Evolutionary conservation across 2,329 filamentous ascomycete species (phyloP), one percentile per base, ranked within the genome.

Genomic region (Trichoderma endophyticum): DNA sequence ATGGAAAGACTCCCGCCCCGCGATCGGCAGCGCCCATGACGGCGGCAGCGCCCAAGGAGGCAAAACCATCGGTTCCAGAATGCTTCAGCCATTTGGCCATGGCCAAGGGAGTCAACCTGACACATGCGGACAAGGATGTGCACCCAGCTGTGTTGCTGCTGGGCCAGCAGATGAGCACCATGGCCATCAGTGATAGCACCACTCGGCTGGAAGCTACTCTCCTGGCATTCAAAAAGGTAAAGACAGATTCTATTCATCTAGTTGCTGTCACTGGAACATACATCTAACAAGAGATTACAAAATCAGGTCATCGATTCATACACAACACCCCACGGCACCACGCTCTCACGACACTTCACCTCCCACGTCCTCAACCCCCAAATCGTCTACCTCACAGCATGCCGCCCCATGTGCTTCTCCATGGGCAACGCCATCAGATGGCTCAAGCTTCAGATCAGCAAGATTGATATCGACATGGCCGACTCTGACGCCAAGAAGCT

Each of bases 391-490:
- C 88, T 99, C 73, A 93, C 93, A 73, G 94, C 94, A 76, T 98
- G 95, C 79, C 91, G 96, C n/a, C 95, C 96, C 39, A 93, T 99
- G 83, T 97, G 93, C 75, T 96, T 97, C 82, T 94, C 93, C 74
- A 97, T 98, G 91, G 96, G 96, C 73, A 99, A 98, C 81, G 94
- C 94, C 43, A 97, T 99, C 79, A 90, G 96, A 70, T 95, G 94
- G 87, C 87, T 99, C 64, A 99, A 99, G 85, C 89, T 97, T 62
- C 90, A 94, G 78, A 95, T 99, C 79, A 92, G 93, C 77, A 94
- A 94, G 76, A 91, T 98, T 72, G 94, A 98, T 77, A 94, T 95
- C 54, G 92, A 95, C 76, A 89, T 92, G 2, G 90, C 93, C 34
- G 95, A 99, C 79, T 84, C 89, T 24, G 90, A 93, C 62, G 95